Base-by-base conservation (phyloP, 257 asterid species). In the Primulina tabacum region DNA sequence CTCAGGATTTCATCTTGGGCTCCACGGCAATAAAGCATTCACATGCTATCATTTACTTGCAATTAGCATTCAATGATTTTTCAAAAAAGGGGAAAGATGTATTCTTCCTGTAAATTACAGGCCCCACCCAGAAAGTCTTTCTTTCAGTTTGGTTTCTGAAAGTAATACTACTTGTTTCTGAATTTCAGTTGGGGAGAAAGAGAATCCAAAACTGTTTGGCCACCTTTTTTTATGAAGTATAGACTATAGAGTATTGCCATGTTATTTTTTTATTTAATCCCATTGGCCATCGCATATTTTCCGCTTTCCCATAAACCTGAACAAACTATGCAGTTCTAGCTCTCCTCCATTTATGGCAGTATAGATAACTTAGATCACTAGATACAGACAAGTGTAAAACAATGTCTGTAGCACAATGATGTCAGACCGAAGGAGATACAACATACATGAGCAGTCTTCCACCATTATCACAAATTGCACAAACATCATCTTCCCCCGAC, bases 381-480 rank as follows among this genome's bases (percentile, higher is more conserved):
- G 57, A 50, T 50, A 50, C 8, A 50, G 21, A 17, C 7, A 50
- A 17, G 20, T 50, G 57, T 50, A 50, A 14, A 50, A 16, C 21
- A 55, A 7, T 10, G 52, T 16, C 57, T 35, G 29, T 24, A 63
- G 4, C 20, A 63, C 40, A 24, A 24, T 26, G 7, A 61, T 33
- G 28, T 17, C 50, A 71, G 57, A 59, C 30, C 3, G 57, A 61
- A 64, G 76, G 68, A 70, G 37, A 33, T 52, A 64, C 32, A 33
- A 68, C 88, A 57, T 82, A 87, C 96, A 87, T 69, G 10, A 73
- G 67, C 67, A 89, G 61, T 57, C 78, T 69, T 55, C 96, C 94
- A 20, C 96, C 91, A 65, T 89, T 88, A 34, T 87, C 94, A 81
- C 96, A 92, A 58, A 92, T 80, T 29, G 96, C 89, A 60, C 98